These are phyloP conservation scores for Russula earlei DNA, from an alignment of 768 basidiomycete species.

Conservation along the genomic window DNA sequence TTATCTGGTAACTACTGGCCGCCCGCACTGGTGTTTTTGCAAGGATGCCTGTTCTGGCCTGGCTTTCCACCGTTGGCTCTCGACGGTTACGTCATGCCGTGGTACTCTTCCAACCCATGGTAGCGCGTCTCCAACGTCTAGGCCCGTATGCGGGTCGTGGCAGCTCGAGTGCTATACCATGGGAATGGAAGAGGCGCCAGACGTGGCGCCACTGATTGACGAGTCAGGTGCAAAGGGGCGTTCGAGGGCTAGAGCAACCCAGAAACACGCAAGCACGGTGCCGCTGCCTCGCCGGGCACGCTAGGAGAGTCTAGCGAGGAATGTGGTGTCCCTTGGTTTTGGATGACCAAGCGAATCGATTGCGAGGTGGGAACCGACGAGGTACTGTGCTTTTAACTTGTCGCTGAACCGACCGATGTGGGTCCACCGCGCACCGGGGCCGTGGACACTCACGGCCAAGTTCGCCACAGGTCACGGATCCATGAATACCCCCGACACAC, in stretches of 20 bases:
- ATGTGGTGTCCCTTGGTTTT: neutral
- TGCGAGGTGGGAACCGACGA: neutral
- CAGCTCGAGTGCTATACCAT: conserved; percentile 34
- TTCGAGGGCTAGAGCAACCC: neutral
- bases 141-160: conserved; percentile 4
- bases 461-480: neutral
- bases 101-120: conserved; percentile 28
- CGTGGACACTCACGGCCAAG: neutral
- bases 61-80: neutral
- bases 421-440: conserved; percentile 1
- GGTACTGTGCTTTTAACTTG: too few species aligned
- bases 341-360: neutral
- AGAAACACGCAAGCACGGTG: neutral
- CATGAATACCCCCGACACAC: neutral
- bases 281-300: neutral
- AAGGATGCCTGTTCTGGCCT: neutral
- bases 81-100: conserved; percentile 14
- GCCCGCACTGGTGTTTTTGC: neutral
- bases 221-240: neutral
- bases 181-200: conserved; percentile 39
- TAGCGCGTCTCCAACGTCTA: conserved; percentile 14
- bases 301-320: neutral
- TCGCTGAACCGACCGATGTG: neutral
- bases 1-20: neutral
- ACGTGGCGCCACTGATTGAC: conserved; percentile 6